Conservation (phyloP, 257 asterid genomes). For the Fraxinus pennsylvanica region DNA sequence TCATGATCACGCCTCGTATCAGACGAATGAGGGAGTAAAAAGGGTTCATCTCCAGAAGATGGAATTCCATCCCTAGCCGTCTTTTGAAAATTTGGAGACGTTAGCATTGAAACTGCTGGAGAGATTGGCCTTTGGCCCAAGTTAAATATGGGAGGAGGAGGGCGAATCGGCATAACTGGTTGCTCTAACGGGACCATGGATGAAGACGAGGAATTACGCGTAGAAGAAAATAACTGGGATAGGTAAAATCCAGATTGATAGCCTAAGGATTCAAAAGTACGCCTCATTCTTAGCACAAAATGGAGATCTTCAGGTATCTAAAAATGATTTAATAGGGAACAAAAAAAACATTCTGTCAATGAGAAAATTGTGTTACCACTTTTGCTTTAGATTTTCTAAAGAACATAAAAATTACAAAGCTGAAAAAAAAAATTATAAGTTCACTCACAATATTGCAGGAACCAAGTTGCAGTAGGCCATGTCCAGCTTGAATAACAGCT, state of each 20-base stretch:
- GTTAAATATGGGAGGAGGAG: constrained; percentile 71
- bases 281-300: constrained; percentile 96
- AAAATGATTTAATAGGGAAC: neutral
- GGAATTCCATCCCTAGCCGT: constrained; percentile 37
- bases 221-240: constrained; percentile 89
- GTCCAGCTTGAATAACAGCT: constrained; percentile 99
- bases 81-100: constrained; percentile 60
- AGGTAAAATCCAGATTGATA: constrained; percentile 92
- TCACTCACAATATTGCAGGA: constrained; percentile 94
- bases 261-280: constrained; percentile 87
- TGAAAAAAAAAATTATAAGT: neutral
- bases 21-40: constrained; percentile 75
- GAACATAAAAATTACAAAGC: neutral
- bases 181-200: constrained; percentile 62
- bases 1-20: constrained; percentile 71
- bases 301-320: constrained; percentile 97
- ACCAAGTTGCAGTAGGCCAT: constrained; percentile 93
- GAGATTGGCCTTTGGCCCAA: constrained; percentile 80
- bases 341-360: constrained; percentile 16
- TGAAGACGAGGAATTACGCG: constrained; percentile 55
- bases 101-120: constrained; percentile 41
- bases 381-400: neutral
- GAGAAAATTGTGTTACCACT: constrained; percentile 2
- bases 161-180: constrained; percentile 51
- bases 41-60: constrained; percentile 67